phyloP scores from a whole-genome alignment of 495 filamentous ascomycete genomes.

The Talaromyces adpressus region DNA sequence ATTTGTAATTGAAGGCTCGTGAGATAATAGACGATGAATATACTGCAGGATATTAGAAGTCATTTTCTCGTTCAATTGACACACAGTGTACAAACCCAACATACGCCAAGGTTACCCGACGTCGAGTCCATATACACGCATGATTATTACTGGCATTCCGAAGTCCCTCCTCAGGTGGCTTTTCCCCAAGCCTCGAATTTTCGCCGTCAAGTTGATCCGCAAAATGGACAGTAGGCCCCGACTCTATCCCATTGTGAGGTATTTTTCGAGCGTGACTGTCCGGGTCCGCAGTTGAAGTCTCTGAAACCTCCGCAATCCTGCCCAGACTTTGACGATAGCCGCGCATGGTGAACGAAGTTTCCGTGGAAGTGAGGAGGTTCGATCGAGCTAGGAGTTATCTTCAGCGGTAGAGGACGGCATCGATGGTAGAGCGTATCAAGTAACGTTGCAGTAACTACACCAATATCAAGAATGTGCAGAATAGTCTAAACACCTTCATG shows the following conservation, averaged over 20 bases:
- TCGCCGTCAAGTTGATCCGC: neutral
- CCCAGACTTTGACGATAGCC: neutral
- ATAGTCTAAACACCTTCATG: neutral
- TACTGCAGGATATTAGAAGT: constrained; percentile 1
- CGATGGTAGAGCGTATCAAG: neutral
- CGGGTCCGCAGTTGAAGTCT: neutral
- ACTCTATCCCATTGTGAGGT: neutral
- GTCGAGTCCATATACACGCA: neutral
- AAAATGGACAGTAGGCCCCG: neutral
- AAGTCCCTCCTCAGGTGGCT: neutral
- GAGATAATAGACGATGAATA: constrained; percentile 13
- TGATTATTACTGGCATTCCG: neutral
- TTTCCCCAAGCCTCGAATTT: neutral
- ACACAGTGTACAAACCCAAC: neutral
- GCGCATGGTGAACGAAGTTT: neutral
- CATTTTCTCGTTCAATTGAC: neutral
- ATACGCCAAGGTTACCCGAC: constrained; percentile 1
- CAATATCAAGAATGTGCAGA: neutral
- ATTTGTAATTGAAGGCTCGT: constrained; percentile 8
- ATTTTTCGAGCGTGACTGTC: neutral
- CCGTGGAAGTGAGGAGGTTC: neutral
- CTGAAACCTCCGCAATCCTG: neutral
- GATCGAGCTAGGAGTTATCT: neutral
- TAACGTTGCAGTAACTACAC: neutral
- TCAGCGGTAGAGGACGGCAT: neutral